These are phyloP conservation scores for Aegle marmelos DNA, from an alignment of 345 rosid genomes.

Conservation along the genomic window DNA sequence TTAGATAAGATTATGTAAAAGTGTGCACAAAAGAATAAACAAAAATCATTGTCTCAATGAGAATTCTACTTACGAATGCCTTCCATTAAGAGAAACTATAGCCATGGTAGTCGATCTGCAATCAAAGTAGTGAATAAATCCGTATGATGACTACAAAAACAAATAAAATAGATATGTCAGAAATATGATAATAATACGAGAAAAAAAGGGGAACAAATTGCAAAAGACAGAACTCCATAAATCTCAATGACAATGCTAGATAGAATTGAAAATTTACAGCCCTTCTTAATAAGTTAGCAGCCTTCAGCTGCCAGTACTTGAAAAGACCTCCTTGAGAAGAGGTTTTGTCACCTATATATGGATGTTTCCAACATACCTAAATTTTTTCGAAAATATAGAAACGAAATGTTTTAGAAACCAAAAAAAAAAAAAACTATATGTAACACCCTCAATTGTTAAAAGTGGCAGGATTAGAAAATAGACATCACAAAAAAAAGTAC, in stretches of 20 bases:
- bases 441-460: constrained; percentile 19
- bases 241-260: not conserved
- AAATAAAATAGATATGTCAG: constrained; percentile 18
- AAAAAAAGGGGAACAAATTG: not conserved
- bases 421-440: constrained; percentile 33
- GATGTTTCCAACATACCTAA: constrained; percentile 92
- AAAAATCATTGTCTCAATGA: not conserved
- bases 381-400: constrained; percentile 42
- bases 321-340: constrained; percentile 37
- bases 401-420: constrained; percentile 28
- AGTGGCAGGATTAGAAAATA: constrained; percentile 15
- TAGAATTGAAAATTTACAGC: constrained; percentile 26
- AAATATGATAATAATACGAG: not conserved
- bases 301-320: no score
- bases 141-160: constrained; percentile 76
- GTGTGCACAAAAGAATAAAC: not conserved
- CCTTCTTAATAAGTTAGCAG: constrained; percentile 48
- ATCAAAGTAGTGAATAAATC: constrained; percentile 92
- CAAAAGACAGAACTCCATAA: not conserved
- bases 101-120: constrained; percentile 81
- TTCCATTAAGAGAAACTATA: constrained; percentile 77
- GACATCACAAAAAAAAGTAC: not conserved
- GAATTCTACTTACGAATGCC: constrained; percentile 68
- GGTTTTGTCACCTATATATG: constrained; percentile 87
- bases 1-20: constrained; percentile 9